A percentile compares a stretch with the other conserved stretches of the same genome.
phyloP scores from a whole-genome alignment of 2,329 filamentous ascomycete species.

The Penicillium sp. region DNA sequence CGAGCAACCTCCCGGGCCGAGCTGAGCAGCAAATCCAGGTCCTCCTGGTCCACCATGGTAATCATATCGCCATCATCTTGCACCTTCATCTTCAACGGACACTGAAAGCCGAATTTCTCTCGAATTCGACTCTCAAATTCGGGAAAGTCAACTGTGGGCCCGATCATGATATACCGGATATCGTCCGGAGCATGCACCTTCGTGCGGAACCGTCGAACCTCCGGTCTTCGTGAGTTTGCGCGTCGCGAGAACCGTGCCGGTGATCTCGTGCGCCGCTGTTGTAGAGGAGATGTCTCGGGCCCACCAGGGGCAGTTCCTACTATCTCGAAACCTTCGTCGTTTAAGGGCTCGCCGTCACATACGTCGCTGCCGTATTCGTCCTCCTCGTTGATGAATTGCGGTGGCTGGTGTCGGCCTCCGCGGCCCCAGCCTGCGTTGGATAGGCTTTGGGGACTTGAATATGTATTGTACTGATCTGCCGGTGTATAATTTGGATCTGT shows the following conservation, averaged over 20 bases:
- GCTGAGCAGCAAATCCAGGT: slow-evolving; percentile 82
- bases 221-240: slow-evolving; percentile 49
- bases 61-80: slow-evolving; percentile 94
- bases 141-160: slow-evolving; percentile 67
- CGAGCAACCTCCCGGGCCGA: slow-evolving; percentile 65
- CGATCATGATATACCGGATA: slow-evolving; percentile 88
- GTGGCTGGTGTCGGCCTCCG: slow-evolving; percentile 40
- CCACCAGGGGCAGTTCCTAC: slow-evolving; percentile 51
- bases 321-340: slow-evolving; percentile 80
- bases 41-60: slow-evolving; percentile 94
- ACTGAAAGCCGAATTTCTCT: slow-evolving; percentile 75
- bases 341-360: slow-evolving; percentile 67
- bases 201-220: slow-evolving; percentile 76
- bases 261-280: slow-evolving; percentile 30
- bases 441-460: slow-evolving; percentile 55
- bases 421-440: slow-evolving; percentile 41
- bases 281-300: slow-evolving; percentile 30
- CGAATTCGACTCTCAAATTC: slow-evolving; percentile 77
- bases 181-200: slow-evolving; percentile 87
- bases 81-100: slow-evolving; percentile 73
- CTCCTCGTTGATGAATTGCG: slow-evolving; percentile 75
- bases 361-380: slow-evolving; percentile 70
- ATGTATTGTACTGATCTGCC: slow-evolving; percentile 58
- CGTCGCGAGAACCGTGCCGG: slow-evolving; percentile 28
- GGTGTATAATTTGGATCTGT: neutral